Percentiles rank a stretch among this genome's conserved stretches.
phyloP scores from a whole-genome alignment of 2,329 filamentous ascomycete species.

The Remersonia thermophila region DNA sequence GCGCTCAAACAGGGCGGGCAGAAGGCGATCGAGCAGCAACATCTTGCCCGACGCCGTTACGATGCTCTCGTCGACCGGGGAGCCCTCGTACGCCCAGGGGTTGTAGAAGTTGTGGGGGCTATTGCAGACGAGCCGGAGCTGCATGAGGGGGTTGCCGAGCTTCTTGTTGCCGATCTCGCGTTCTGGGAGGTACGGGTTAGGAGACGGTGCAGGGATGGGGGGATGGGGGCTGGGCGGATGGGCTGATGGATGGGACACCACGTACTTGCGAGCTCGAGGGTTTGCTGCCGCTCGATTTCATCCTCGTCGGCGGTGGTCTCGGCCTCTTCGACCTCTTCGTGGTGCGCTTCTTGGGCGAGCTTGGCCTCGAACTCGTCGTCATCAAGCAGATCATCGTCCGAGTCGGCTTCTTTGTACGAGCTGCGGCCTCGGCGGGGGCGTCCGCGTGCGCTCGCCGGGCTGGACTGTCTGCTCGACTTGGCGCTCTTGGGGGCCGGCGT shows the following conservation, averaged over 20 bases:
- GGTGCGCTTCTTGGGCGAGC: slow-evolving; percentile 49
- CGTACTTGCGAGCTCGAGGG: slow-evolving; percentile 64
- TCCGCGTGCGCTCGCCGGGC: slow-evolving; percentile 46
- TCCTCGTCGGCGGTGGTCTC: slow-evolving; percentile 32
- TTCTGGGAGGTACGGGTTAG: slow-evolving; percentile 31
- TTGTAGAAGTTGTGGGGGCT: slow-evolving; percentile 95
- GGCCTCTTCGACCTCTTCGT: slow-evolving; percentile 22
- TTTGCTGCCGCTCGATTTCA: slow-evolving; percentile 53
- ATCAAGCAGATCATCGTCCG: slow-evolving; percentile 53
- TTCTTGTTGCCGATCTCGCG: slow-evolving; percentile 85
- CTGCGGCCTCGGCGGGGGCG: slow-evolving; percentile 37
- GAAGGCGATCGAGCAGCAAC: slow-evolving; percentile 77
- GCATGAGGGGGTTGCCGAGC: slow-evolving; percentile 83
- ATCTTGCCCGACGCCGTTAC: slow-evolving; percentile 90
- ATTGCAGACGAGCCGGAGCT: slow-evolving; percentile 84
- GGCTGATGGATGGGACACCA: slow-evolving; percentile 17
- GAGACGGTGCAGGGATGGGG: too few species aligned
- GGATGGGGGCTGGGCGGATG: too few species aligned
- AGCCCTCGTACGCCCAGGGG: slow-evolving; percentile 56
- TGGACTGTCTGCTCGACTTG: slow-evolving; percentile 64
- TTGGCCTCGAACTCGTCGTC: slow-evolving; percentile 77
- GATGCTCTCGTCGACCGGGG: slow-evolving; percentile 62
- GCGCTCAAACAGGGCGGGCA: slow-evolving; percentile 59
- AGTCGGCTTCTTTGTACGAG: slow-evolving; percentile 44
- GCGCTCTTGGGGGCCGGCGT: slow-evolving; percentile 48